These are phyloP conservation scores for Diaporthe longicolla DNA, from an alignment of 2,329 filamentous ascomycete species.

Conservation along the genomic window DNA sequence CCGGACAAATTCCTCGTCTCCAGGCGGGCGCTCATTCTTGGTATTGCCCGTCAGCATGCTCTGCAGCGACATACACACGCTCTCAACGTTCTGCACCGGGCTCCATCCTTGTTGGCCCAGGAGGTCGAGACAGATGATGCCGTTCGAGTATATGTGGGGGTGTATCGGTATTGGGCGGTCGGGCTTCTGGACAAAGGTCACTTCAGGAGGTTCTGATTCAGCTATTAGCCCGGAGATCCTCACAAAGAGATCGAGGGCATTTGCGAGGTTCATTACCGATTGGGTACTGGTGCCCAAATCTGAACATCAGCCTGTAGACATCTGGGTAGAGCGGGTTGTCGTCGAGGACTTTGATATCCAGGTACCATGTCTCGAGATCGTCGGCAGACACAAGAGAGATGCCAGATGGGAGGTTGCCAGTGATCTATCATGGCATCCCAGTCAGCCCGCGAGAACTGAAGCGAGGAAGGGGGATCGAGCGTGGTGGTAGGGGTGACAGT, in stretches of 20 bases:
- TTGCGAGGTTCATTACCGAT: conserved; percentile 76
- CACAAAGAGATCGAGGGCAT: background rate
- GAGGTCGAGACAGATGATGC: conserved; percentile 97
- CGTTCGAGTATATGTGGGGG: conserved; percentile 98
- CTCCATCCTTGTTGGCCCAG: conserved; percentile 92
- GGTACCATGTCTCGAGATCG: conserved; percentile 88
- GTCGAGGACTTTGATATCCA: conserved; percentile 94
- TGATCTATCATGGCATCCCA: conserved; percentile 59
- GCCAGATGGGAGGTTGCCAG: conserved; percentile 71
- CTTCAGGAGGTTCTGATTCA: conserved; percentile 87
- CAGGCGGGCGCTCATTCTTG: conserved; percentile 90
- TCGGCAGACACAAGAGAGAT: conserved; percentile 87
- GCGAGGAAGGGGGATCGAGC: background rate
- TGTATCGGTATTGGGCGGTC: conserved; percentile 88
- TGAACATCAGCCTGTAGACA: conserved; percentile 88
- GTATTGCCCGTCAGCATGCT: conserved; percentile 98
- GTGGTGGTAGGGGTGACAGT: conserved; percentile 6
- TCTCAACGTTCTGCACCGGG: conserved; percentile 96
- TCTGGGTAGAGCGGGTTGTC: conserved; percentile 88
- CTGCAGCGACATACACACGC: conserved; percentile 96
- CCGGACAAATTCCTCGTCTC: conserved; percentile 90
- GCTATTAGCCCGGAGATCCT: conserved; percentile 19
- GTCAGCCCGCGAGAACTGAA: conserved; percentile 29
- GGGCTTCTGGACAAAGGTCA: conserved; percentile 81
- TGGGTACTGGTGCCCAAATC: conserved; percentile 86